Percentiles rank a stretch among this genome's conserved stretches.
phyloP scores from a whole-genome alignment of 495 filamentous ascomycete genomes.

The Paragyromitra xinjiangensis region DNA sequence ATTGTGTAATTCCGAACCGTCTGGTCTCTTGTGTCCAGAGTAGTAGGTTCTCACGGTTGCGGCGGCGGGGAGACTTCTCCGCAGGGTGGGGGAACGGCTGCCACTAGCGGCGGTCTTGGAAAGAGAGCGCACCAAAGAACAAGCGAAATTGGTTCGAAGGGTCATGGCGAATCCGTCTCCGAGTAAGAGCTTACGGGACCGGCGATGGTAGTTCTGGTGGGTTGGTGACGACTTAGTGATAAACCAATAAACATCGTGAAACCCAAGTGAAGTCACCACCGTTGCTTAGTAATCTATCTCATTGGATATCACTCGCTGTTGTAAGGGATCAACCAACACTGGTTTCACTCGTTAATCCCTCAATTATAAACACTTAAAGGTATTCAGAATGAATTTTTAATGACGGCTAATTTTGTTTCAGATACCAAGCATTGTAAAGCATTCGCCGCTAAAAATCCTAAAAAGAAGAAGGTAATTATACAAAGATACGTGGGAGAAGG shows the following conservation, averaged over 20 bases:
- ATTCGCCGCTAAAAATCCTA: too few species aligned
- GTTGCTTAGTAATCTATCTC: slow-evolving; percentile 41
- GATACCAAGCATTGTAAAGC: not conserved
- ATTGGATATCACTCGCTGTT: slow-evolving; percentile 29
- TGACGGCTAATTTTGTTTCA: not conserved
- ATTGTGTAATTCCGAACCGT: slow-evolving; percentile 65
- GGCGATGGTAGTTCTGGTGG: slow-evolving; percentile 11
- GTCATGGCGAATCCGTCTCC: slow-evolving; percentile 61
- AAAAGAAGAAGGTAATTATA: not conserved
- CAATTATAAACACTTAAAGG: not conserved
- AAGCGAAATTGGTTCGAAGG: slow-evolving; percentile 45
- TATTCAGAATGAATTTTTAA: not conserved
- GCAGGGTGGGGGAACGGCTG: slow-evolving; percentile 31
- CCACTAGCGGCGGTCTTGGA: slow-evolving; percentile 63
- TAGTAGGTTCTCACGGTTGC: slow-evolving; percentile 47
- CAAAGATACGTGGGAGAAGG: slow-evolving; percentile 63
- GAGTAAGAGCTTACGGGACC: slow-evolving; percentile 11
- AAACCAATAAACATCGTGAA: not conserved
- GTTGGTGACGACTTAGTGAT: slow-evolving; percentile 13
- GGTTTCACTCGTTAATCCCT: not conserved
- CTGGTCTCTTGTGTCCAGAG: slow-evolving; percentile 52
- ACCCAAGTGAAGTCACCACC: slow-evolving; percentile 13
- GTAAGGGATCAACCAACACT: not conserved
- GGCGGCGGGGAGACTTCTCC: slow-evolving; percentile 25
- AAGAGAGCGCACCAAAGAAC: slow-evolving; percentile 36